Conservation (phyloP, 306 rosid species). For the Notholithocarpus densiflorus region DNA sequence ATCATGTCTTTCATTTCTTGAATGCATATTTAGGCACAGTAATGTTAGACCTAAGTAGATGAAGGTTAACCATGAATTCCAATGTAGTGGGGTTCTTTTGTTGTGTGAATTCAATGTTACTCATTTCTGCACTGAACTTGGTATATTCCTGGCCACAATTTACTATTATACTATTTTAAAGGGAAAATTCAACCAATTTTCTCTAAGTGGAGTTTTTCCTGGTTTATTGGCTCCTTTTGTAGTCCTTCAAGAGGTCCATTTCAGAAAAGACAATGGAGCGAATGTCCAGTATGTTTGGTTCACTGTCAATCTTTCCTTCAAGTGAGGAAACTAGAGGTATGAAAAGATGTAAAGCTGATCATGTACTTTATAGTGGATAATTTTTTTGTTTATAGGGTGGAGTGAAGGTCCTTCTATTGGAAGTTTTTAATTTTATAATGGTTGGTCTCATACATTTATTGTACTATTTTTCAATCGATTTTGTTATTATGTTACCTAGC, state of each 20-base stretch:
- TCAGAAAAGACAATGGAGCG: constrained; percentile 68
- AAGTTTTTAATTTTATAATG: background rate
- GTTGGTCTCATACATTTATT: constrained; percentile 4
- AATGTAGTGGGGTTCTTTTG: background rate
- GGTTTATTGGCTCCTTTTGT: constrained; percentile 30
- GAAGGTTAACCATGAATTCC: background rate
- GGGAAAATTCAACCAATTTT: background rate
- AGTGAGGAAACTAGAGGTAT: constrained; percentile 62
- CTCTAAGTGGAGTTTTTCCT: constrained; percentile 16
- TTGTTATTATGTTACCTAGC: background rate
- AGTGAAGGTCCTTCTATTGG: background rate
- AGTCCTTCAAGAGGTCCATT: constrained; percentile 66
- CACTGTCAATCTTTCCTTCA: constrained; percentile 61
- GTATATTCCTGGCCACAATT: background rate
- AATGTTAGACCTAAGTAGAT: background rate
- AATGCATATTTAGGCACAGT: background rate
- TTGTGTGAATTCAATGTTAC: background rate
- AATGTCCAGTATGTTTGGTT: constrained; percentile 60
- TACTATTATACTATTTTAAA: background rate
- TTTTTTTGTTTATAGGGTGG: background rate
- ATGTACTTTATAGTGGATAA: background rate
- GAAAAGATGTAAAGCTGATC: constrained; percentile 5
- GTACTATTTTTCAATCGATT: background rate
- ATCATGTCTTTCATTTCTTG: background rate
- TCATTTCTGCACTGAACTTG: constrained; percentile 9